Evolutionary conservation across 2,329 filamentous ascomycete species (phyloP), one percentile per base, ranked within the genome.

Genomic region (Neoascochyta sp.): DNA sequence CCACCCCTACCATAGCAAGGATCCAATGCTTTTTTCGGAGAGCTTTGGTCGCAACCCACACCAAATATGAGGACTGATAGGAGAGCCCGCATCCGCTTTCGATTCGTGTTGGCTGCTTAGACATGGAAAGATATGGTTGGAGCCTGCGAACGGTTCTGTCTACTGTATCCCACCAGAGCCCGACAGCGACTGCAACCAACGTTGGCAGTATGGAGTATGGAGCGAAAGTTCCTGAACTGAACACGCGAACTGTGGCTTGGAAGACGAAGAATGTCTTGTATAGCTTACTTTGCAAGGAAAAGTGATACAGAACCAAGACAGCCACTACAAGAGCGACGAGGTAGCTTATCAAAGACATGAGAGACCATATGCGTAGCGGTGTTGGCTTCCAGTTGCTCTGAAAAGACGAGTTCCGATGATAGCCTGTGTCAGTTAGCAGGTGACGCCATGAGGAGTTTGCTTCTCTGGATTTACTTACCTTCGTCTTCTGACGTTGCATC

Each of bases 111-210:
- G 42, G 31, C 3, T 15, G 16, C 10, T 38, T 38, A 2, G 45
- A 44, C 41, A 47, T 49, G 5, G 39, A 24, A 4, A 51, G 22
- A 24, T 39, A 50, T n/a, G 48, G 46, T 18, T 52, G 46, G 2
- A 52, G 16, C 7, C 22, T 32, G n/a, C 48, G 39, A 16, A 50
- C 25, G 3, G 36, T 22, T 18, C 32, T 36, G 19, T 52, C 48
- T 4, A 52, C 24, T 1, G 16, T 27, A 19, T 46, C 46, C 49
- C 49, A 53, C 28, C 36, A 50, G 7, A 53, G 28, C 16, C 37
- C 36, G 5, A 53, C 14, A 3, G 19, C 20, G 5, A 51, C 34
- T 15, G 39, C 40, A 4, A 49, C n/a, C 5, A 45, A 16, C 3
- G 49, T 45, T 4, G 48, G 38, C 5, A 43, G 31, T 11, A 52